Percentiles rank a stretch among this genome's conserved stretches.
phyloP scores from a whole-genome alignment of 1,284 basidiomycete genomes.

The Rhodotorula sp. region DNA sequence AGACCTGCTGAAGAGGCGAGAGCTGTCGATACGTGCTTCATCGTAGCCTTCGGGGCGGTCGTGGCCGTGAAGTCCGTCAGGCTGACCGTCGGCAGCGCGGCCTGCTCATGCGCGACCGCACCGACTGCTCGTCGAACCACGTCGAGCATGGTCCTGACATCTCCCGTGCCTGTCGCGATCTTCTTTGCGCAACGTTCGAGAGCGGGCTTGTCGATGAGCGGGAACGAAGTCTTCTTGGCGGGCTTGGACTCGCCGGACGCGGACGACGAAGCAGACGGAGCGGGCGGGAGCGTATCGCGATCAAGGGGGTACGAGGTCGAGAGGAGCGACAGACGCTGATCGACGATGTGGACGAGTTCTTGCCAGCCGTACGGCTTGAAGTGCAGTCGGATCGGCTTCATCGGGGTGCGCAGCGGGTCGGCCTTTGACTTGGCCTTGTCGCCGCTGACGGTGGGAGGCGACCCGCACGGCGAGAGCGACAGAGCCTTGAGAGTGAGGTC shows the following conservation, averaged over 20 bases:
- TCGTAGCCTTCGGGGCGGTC: slow-evolving; percentile 46
- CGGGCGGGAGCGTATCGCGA: background rate
- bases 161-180: slow-evolving; percentile 51
- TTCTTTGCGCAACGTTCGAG: slow-evolving; percentile 51
- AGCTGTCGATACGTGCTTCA: slow-evolving; percentile 47
- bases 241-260: background rate
- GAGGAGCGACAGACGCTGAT: slow-evolving; percentile 47
- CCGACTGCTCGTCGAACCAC: slow-evolving; percentile 50
- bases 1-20: slow-evolving; percentile 43
- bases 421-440: slow-evolving; percentile 48
- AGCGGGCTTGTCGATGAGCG: slow-evolving; percentile 49
- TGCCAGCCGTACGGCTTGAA: slow-evolving; percentile 50
- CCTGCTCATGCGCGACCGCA: slow-evolving; percentile 4
- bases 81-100: background rate
- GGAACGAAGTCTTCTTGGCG: slow-evolving; percentile 29
- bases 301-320: slow-evolving; percentile 39
- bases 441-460: slow-evolving; percentile 42
- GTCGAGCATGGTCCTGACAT: slow-evolving; percentile 51
- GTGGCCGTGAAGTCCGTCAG: slow-evolving; percentile 1
- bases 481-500: slow-evolving; percentile 46
- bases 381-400: slow-evolving; percentile 49
- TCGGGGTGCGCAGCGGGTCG: slow-evolving; percentile 45
- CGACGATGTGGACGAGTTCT: slow-evolving; percentile 50
- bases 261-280: background rate
- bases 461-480: slow-evolving; percentile 24